Base-by-base conservation (phyloP, 1,284 basidiomycete genomes). In the Ceratobasidium sp. region DNA sequence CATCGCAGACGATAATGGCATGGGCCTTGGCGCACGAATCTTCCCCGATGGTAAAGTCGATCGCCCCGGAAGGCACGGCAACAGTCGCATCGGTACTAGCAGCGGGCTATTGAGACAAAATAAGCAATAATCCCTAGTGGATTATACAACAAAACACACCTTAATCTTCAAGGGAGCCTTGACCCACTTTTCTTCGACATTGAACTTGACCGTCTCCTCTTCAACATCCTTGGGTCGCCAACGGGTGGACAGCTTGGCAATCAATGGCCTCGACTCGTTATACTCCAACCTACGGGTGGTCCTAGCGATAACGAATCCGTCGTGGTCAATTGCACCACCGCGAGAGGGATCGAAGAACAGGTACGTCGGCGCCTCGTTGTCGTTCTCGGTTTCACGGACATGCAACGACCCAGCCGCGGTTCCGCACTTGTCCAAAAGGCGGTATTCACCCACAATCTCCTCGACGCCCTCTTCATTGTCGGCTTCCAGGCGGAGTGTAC, bases 331-430 rank as follows among this genome's bases (percentile, higher is more conserved):
- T 65, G 90, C 87, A 12, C 91, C 90, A 43, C 88, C 92, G 0
- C 93, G 85, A 45, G 90, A 87, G 7, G 94, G 92, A 76, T 96
- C 93, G 49, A 95, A 82, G 76, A 96, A 85, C 80, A 97, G 82
- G 81, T 89, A 96, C 8, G 96, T 75, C 27, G 87, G 78, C 3
- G 77, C 76, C 0, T 68, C 74, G 22, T 88, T 86, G 12, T 80
- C 80, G 0, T 77, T 72, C 3, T 79, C 78, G 22, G 78, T 57
- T 35, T 82, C 77, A 71, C 86, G 89, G 77, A 86, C 87, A 78
- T 97, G 94, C 42, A 98, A 81, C n/a, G 92, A 91, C 29, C 85
- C 84, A 76, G 92, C 93, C 0, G 96, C 93, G 0, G 93, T 94
- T 1, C 95, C 95, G 72, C 95, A 98, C 76, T 89, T 89, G 71